phyloP scores from a whole-genome alignment of 2,329 filamentous ascomycete species.

The Drechslerella coelobrocha region DNA sequence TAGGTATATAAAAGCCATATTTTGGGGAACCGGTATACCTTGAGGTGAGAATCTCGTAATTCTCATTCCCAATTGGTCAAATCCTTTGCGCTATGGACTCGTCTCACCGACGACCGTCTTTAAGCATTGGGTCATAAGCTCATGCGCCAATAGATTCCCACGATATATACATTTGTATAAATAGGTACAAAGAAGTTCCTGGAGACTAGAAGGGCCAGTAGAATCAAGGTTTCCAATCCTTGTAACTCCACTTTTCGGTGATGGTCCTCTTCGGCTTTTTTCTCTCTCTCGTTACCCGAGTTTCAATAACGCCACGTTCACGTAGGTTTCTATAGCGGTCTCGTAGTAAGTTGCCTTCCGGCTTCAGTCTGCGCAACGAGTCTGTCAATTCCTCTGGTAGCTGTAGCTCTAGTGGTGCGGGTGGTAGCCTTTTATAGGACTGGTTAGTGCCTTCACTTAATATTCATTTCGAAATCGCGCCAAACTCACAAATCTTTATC shows the following conservation, averaged over 20 bases:
- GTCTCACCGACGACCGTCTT: too few relatives aligned
- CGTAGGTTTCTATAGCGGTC: conserved; percentile 90
- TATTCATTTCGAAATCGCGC: not conserved
- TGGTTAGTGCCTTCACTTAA: conserved; percentile 4
- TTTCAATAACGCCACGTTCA: conserved; percentile 87
- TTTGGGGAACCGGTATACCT: too few relatives aligned
- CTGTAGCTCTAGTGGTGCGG: conserved; percentile 71
- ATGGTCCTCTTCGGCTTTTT: conserved; percentile 81
- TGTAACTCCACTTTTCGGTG: conserved; percentile 97
- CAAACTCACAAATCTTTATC: conserved; percentile 62
- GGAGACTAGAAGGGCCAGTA: not conserved
- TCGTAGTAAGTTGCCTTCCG: conserved; percentile 92
- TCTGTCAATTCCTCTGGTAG: conserved; percentile 83
- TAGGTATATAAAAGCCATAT: too few relatives aligned
- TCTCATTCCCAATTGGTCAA: too few relatives aligned
- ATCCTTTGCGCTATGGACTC: too few relatives aligned
- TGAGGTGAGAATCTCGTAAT: too few relatives aligned
- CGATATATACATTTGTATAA: conserved; percentile 21
- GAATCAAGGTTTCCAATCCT: conserved; percentile 69
- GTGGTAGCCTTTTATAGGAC: conserved; percentile 46
- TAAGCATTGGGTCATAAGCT: too few relatives aligned
- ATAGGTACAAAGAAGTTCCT: not conserved
- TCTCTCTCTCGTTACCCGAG: conserved; percentile 76
- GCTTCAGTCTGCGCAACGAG: conserved; percentile 80
- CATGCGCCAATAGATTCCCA: too few relatives aligned